Conservation (phyloP, 1,284 basidiomycete species). For the Ceratobasidium sp. region DNA sequence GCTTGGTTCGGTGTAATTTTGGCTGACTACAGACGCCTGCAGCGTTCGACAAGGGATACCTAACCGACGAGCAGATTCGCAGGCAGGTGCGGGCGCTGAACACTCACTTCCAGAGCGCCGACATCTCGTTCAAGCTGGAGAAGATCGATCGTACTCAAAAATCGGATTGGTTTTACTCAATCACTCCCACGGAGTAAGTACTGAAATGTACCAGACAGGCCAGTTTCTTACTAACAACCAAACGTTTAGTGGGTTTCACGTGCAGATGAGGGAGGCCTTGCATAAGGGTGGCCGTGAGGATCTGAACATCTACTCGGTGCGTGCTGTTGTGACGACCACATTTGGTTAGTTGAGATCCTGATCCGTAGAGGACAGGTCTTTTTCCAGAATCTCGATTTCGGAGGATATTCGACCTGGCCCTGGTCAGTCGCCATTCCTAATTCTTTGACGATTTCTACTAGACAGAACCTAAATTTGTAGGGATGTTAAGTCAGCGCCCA, state of each 20-base stretch:
- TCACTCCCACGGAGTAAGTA: too few relatives aligned
- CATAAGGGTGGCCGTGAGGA: neutral
- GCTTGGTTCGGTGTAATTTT: too few relatives aligned
- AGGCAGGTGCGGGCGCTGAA: neutral
- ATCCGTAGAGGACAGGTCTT: neutral
- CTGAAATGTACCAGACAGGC: too few relatives aligned
- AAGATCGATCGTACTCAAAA: neutral
- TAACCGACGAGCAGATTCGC: neutral
- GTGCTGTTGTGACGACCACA: neutral
- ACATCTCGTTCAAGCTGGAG: neutral
- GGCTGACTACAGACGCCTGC: too few relatives aligned
- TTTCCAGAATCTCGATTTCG: neutral
- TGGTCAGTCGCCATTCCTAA: neutral
- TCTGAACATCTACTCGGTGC: conserved; percentile 4
- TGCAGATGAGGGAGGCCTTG: neutral
- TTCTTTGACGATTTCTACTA: too few relatives aligned
- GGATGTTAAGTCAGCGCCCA: neutral
- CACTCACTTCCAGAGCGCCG: neutral
- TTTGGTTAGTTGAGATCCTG: too few relatives aligned
- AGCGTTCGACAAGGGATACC: neutral
- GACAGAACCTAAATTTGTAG: neutral
- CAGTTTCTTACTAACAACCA: too few relatives aligned
- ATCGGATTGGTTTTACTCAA: neutral
- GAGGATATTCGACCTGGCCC: neutral
- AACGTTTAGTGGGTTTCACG: neutral